These are phyloP conservation scores for Chaetomium olivaceum DNA, from an alignment of 2,329 filamentous ascomycete genomes.

Conservation along the genomic window DNA sequence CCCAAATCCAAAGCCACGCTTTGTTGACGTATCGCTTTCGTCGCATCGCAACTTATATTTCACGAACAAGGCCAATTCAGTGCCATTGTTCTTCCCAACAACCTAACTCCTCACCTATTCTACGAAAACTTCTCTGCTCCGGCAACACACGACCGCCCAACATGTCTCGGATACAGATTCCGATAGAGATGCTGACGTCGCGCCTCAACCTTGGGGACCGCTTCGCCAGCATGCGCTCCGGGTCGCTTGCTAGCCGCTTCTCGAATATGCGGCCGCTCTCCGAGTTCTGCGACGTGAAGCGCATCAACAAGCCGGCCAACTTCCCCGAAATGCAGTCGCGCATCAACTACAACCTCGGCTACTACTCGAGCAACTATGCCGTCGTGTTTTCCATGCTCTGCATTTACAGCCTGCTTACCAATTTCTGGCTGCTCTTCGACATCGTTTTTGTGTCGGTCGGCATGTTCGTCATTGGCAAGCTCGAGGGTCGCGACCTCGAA, in stretches of 20 bases:
- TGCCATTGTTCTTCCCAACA: background rate
- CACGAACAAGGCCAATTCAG: constrained; percentile 3
- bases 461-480: constrained; percentile 88
- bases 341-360: constrained; percentile 75
- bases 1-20: constrained; percentile 12
- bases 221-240: constrained; percentile 78
- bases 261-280: constrained; percentile 86
- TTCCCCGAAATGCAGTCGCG: constrained; percentile 58
- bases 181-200: constrained; percentile 86
- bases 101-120: background rate
- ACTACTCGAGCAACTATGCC: constrained; percentile 99
- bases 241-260: constrained; percentile 78
- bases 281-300: constrained; percentile 96
- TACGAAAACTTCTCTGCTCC: background rate
- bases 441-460: constrained; percentile 84
- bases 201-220: constrained; percentile 83
- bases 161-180: constrained; percentile 91
- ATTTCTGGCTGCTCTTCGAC: constrained; percentile 83
- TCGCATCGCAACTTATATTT: background rate
- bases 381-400: constrained; percentile 91
- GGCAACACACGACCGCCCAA: constrained; percentile 8
- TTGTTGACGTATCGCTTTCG: background rate
- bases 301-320: constrained; percentile 88
- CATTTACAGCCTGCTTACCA: constrained; percentile 92
- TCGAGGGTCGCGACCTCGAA: constrained; percentile 85